phyloP scores from a whole-genome alignment of 202 grass and related monocot genomes.

The Eragrostis tef region DNA sequence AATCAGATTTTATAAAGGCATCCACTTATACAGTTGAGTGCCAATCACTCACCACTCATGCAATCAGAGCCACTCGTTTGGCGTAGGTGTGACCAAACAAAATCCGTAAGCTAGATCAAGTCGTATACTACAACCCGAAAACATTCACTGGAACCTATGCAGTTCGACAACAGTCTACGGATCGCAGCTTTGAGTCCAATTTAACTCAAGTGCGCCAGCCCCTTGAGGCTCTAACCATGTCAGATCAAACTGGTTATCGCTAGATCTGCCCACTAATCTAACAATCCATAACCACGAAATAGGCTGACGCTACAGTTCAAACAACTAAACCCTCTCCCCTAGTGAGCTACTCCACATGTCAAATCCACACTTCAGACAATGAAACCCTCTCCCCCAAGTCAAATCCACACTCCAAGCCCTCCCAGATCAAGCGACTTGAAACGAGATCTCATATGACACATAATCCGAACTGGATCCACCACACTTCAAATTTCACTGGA shows the following conservation, averaged over 20 bases:
- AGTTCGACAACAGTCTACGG: neutral
- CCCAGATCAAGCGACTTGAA: conserved; percentile 10
- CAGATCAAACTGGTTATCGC: conserved; percentile 26
- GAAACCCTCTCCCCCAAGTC: neutral
- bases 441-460: conserved; percentile 33
- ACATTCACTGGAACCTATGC: conserved; percentile 25
- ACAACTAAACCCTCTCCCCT: neutral
- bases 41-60: neutral
- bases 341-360: conserved; percentile 24
- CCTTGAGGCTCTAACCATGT: neutral
- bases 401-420: neutral
- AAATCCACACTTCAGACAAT: neutral
- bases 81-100: conserved; percentile 16
- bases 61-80: conserved; percentile 4
- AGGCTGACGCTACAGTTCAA: neutral
- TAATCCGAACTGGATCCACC: neutral
- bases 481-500: conserved; percentile 17
- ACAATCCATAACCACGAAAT: neutral
- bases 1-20: neutral
- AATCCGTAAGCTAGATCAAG: neutral
- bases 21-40: neutral
- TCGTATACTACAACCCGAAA: neutral
- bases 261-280: conserved; percentile 51
- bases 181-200: conserved; percentile 28
- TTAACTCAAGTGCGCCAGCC: neutral